Conservation (phyloP, 805 yeast genomes). For the Teunomyces pallodes region DNA sequence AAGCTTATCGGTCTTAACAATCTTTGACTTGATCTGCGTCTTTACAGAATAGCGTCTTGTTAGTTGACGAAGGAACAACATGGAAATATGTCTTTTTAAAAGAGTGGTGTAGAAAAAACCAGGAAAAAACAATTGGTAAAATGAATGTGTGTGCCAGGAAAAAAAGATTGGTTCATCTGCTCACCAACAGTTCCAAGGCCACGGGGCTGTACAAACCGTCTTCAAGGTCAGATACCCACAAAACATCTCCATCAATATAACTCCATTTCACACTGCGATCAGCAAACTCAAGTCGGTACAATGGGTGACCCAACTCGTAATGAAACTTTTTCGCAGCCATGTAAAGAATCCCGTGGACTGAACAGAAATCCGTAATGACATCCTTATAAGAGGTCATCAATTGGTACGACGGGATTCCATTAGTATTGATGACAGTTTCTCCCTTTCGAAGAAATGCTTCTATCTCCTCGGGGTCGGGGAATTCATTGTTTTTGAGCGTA, state of each 20-base stretch:
- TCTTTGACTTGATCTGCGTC: constrained; percentile 13
- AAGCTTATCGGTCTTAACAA: constrained; percentile 16
- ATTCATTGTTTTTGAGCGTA: constrained; percentile 7
- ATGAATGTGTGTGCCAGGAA: not conserved
- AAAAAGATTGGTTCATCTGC: not conserved
- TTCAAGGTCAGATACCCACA: constrained; percentile 45
- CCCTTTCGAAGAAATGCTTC: not conserved
- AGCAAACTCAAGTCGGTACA: constrained; percentile 40
- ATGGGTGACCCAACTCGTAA: constrained; percentile 38
- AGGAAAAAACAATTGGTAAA: not conserved
- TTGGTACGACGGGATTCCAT: constrained; percentile 43
- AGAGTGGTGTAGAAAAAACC: not conserved
- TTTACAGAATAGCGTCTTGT: constrained; percentile 12
- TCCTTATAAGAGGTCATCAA: constrained; percentile 56
- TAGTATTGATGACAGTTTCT: constrained; percentile 12
- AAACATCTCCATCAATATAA: constrained; percentile 63
- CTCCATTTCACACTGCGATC: constrained; percentile 36
- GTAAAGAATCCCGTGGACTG: constrained; percentile 45
- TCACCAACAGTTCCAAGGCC: constrained; percentile 2
- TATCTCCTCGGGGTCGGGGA: constrained; percentile 1
- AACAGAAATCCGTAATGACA: constrained; percentile 62
- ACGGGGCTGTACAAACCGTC: constrained; percentile 41
- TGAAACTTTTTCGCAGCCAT: constrained; percentile 31
- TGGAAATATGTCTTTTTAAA: not conserved
- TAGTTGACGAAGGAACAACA: not conserved